These are phyloP conservation scores for Malassezia dermatis DNA, from an alignment of 1,284 basidiomycete genomes.

Conservation along the genomic window DNA sequence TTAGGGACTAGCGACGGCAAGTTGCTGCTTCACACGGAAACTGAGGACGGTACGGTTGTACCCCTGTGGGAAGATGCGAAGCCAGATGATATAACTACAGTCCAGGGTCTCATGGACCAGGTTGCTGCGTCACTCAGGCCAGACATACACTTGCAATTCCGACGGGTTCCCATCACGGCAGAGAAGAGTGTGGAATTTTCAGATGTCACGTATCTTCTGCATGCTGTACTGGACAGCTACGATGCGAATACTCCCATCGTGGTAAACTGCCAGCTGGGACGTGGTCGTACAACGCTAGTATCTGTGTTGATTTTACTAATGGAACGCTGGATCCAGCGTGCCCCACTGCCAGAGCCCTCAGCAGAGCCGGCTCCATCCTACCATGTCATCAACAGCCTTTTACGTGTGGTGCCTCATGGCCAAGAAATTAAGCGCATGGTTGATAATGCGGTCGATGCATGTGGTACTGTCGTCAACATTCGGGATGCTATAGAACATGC, in stretches of 20 bases:
- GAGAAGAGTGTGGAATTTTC: conserved; percentile 51
- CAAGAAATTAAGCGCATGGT: conserved; percentile 74
- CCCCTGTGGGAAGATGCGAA: conserved; percentile 90
- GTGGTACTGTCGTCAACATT: conserved; percentile 64
- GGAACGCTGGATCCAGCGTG: conserved; percentile 10
- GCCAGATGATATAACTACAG: conserved; percentile 65
- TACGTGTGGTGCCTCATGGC: conserved; percentile 85
- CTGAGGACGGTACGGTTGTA: conserved; percentile 72
- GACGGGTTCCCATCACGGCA: conserved; percentile 77
- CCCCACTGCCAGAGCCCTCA: background rate
- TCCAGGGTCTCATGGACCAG: conserved; percentile 75
- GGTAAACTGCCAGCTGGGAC: conserved; percentile 89
- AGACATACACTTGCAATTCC: conserved; percentile 62
- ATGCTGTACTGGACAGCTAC: conserved; percentile 67
- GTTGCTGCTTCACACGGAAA: conserved; percentile 82
- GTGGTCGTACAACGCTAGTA: conserved; percentile 82
- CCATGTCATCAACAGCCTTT: conserved; percentile 63
- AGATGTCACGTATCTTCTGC: conserved; percentile 56
- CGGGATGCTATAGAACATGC: conserved; percentile 80
- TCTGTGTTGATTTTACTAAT: conserved; percentile 70
- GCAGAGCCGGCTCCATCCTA: conserved; percentile 18
- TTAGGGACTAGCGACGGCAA: conserved; percentile 71
- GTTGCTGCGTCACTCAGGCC: conserved; percentile 25
- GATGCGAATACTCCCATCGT: conserved; percentile 67
- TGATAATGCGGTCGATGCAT: conserved; percentile 82